phyloP scores from a whole-genome alignment of 2,329 filamentous ascomycete species.

The Ascochyta rabiei region DNA sequence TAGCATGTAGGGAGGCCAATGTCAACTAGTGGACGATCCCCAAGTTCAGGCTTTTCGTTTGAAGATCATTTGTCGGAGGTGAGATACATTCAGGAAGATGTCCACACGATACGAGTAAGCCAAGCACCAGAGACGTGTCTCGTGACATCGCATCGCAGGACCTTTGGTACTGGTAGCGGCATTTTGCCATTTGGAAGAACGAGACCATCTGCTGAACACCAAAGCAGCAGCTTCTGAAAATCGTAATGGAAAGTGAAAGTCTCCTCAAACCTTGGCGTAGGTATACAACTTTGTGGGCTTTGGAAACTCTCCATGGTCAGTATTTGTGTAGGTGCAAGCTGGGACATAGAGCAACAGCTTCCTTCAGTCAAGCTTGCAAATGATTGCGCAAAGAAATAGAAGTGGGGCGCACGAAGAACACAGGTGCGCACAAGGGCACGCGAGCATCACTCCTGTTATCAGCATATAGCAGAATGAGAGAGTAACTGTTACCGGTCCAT shows the following conservation, averaged over 20 bases:
- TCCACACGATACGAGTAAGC: not conserved
- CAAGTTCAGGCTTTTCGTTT: not conserved
- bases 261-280: not conserved
- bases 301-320: too few relatives aligned
- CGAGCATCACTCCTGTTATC: not conserved
- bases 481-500: not conserved
- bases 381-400: not conserved
- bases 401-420: not conserved
- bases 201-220: not conserved
- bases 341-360: too few relatives aligned
- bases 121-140: not conserved
- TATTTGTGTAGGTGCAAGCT: too few relatives aligned
- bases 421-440: not conserved
- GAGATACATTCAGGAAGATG: not conserved
- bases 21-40: not conserved
- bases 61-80: not conserved
- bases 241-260: too few relatives aligned
- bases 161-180: not conserved
- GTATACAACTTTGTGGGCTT: too few relatives aligned
- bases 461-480: not conserved
- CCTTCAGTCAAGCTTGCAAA: not conserved
- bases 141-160: not conserved
- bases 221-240: not conserved
- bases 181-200: not conserved
- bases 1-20: constrained; percentile 1